These are phyloP conservation scores for Pseudogymnoascus sp. DNA, from an alignment of 2,329 filamentous ascomycete genomes.

Conservation along the genomic window DNA sequence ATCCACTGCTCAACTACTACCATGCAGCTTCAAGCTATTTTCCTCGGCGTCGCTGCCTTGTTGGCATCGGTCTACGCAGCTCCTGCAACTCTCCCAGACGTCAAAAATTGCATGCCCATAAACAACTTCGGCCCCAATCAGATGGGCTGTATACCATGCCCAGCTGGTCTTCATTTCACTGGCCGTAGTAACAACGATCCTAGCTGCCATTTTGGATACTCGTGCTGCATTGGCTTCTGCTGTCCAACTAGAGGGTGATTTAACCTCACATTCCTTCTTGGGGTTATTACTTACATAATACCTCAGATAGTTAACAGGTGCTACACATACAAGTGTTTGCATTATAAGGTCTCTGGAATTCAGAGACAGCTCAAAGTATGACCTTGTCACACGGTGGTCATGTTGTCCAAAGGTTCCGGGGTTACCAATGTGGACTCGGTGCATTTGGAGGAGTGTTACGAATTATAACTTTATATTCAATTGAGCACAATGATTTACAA, in stretches of 20 bases:
- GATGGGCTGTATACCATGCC: not conserved
- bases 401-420: not conserved
- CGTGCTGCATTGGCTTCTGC: not conserved
- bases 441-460: not conserved
- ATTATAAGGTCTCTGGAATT: not conserved
- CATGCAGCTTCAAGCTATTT: not conserved
- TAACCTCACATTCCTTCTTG: not conserved
- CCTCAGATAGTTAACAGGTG: not conserved
- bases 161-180: not conserved
- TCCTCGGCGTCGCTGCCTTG: slow-evolving; percentile 21
- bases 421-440: not conserved
- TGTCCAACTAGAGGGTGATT: not conserved
- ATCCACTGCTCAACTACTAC: not conserved
- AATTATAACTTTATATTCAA: not conserved
- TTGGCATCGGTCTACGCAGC: not conserved
- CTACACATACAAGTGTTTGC: not conserved
- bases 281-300: not conserved
- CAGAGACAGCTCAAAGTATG: not conserved
- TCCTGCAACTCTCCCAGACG: not conserved
- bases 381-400: not conserved
- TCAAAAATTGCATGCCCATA: not conserved
- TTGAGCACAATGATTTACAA: not conserved
- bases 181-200: not conserved
- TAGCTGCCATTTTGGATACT: not conserved
- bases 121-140: not conserved